These are phyloP conservation scores for Fusarium paranaense DNA, from an alignment of 2,329 filamentous ascomycete species.

Conservation along the genomic window DNA sequence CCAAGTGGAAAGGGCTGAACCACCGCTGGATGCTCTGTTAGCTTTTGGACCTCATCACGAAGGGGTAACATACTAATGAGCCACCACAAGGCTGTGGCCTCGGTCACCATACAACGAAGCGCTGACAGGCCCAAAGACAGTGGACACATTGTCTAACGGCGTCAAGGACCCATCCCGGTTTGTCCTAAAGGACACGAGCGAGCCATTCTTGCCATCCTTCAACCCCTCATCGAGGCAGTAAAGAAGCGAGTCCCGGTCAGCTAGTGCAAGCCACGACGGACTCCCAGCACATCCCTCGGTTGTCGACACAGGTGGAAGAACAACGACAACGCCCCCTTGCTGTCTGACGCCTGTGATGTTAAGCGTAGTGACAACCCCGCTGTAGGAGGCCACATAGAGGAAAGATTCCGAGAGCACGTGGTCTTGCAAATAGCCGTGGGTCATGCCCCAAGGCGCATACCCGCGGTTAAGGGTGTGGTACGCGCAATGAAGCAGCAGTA, in stretches of 20 bases:
- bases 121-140: slow-evolving; percentile 57
- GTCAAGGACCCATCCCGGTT: slow-evolving; percentile 53
- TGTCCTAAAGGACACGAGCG: slow-evolving; percentile 57
- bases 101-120: slow-evolving; percentile 56
- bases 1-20: slow-evolving; percentile 59
- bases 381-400: slow-evolving; percentile 63
- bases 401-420: not conserved
- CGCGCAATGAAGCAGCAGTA: slow-evolving; percentile 31
- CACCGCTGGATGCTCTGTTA: slow-evolving; percentile 47
- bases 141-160: slow-evolving; percentile 50
- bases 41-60: not conserved
- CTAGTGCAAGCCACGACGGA: slow-evolving; percentile 71
- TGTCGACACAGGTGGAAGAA: slow-evolving; percentile 56
- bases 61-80: slow-evolving; percentile 57
- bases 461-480: slow-evolving; percentile 19
- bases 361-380: slow-evolving; percentile 61
- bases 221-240: slow-evolving; percentile 72
- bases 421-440: slow-evolving; percentile 8
- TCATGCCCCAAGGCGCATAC: slow-evolving; percentile 13
- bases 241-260: slow-evolving; percentile 60
- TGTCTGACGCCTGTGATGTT: slow-evolving; percentile 49
- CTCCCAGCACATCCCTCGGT: slow-evolving; percentile 63
- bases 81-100: slow-evolving; percentile 55
- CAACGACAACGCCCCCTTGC: slow-evolving; percentile 10
- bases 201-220: slow-evolving; percentile 56